These are phyloP conservation scores for Melanogaster broomeanus DNA, from an alignment of 768 basidiomycete species.

Conservation along the genomic window DNA sequence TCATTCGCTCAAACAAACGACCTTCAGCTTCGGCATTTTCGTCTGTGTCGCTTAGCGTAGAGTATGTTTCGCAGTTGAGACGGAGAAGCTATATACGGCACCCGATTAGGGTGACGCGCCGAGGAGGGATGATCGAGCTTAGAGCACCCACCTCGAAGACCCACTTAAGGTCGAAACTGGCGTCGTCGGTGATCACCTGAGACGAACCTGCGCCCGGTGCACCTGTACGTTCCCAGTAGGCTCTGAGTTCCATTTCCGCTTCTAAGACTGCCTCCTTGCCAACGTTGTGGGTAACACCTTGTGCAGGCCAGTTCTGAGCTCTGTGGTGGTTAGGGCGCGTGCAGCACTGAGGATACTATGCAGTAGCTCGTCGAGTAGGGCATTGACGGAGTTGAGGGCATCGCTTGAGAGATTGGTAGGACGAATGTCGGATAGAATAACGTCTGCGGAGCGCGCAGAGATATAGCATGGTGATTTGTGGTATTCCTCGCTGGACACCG, in stretches of 20 bases:
- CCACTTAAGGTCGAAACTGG: slow-evolving; percentile 71
- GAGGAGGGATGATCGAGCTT: neutral
- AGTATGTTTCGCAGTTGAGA: slow-evolving; percentile 88
- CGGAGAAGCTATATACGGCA: slow-evolving; percentile 62
- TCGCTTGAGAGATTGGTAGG: slow-evolving; percentile 84
- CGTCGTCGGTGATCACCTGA: slow-evolving; percentile 44
- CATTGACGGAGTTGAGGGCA: slow-evolving; percentile 78
- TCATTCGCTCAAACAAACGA: slow-evolving; percentile 64
- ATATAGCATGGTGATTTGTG: slow-evolving; percentile 69
- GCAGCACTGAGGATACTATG: slow-evolving; percentile 68
- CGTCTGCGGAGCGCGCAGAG: slow-evolving; percentile 81
- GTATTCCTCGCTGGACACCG: slow-evolving; percentile 7
- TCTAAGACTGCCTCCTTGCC: slow-evolving; percentile 89
- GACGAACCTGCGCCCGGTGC: slow-evolving; percentile 30
- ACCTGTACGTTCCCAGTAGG: slow-evolving; percentile 79
- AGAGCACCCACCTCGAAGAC: slow-evolving; percentile 62
- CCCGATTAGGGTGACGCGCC: slow-evolving; percentile 3
- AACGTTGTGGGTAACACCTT: slow-evolving; percentile 76
- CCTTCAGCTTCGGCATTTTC: slow-evolving; percentile 70
- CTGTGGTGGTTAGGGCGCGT: slow-evolving; percentile 70
- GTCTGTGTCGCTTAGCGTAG: slow-evolving; percentile 77
- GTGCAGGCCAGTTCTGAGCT: slow-evolving; percentile 69
- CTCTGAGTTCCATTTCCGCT: slow-evolving; percentile 89
- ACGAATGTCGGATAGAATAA: slow-evolving; percentile 89
- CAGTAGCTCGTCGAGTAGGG: slow-evolving; percentile 82